phyloP scores from a whole-genome alignment of 768 basidiomycete species.

The Mycena albidolilacea region DNA sequence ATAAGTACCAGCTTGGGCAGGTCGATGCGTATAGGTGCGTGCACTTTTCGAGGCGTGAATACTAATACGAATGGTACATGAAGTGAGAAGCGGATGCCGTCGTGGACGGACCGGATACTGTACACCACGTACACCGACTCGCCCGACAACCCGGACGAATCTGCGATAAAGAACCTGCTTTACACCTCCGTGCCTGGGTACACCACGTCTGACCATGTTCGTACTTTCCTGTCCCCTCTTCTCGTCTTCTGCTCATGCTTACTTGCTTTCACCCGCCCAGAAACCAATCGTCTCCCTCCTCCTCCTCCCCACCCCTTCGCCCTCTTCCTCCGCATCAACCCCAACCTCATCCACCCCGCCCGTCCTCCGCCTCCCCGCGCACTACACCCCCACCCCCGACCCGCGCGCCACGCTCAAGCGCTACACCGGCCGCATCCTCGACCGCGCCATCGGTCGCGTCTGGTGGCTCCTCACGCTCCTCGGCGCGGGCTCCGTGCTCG shows the following conservation, averaged over 20 bases:
- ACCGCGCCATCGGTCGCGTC: conserved; percentile 80
- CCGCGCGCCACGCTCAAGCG: conserved; percentile 69
- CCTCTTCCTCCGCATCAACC: conserved; percentile 43
- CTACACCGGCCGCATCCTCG: conserved; percentile 75
- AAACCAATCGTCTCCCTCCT: conserved; percentile 91
- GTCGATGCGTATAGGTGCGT: conserved; percentile 86
- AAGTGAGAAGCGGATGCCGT: conserved; percentile 81
- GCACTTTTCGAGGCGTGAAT: background rate
- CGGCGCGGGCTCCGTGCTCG: conserved; percentile 81
- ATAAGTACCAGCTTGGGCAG: conserved; percentile 88
- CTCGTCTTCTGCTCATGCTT: conserved; percentile 8
- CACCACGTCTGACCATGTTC: conserved; percentile 91
- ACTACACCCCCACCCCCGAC: conserved; percentile 69
- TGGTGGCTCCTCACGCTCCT: conserved; percentile 86
- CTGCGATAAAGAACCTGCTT: conserved; percentile 73
- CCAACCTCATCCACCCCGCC: conserved; percentile 54
- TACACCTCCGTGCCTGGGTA: conserved; percentile 89
- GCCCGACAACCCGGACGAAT: conserved; percentile 62
- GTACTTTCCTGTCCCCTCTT: conserved; percentile 43
- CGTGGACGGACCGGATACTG: conserved; percentile 95
- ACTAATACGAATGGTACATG: conserved; percentile 9
- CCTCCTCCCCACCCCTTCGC: conserved; percentile 63
- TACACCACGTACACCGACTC: conserved; percentile 84
- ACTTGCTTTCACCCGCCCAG: conserved; percentile 50
- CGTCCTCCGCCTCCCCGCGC: conserved; percentile 63